Evolutionary conservation across 78 protist genomes (phyloP).

Genomic region (Anaeramoeba flamelloides): DNA sequence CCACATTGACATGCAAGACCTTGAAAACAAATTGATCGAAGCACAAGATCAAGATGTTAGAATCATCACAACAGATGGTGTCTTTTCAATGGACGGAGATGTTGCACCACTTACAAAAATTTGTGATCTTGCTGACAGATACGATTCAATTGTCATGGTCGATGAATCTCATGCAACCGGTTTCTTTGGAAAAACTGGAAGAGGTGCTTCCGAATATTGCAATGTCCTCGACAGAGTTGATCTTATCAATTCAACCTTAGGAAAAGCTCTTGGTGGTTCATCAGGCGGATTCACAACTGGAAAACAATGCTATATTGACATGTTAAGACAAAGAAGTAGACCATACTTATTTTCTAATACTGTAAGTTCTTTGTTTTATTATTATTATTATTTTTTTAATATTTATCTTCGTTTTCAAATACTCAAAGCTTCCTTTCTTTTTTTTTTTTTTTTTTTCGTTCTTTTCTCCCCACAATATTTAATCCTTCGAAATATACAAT

Average conservation of each 20-base stretch:
- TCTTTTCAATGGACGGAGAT: conserved; percentile 68
- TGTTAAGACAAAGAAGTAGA: conserved; percentile 43
- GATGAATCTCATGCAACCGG: conserved; percentile 70
- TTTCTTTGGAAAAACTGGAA: conserved; percentile 44
- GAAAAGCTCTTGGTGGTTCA: conserved; percentile 63
- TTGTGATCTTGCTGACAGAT: conserved; percentile 31
- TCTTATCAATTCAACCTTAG: conserved; percentile 50
- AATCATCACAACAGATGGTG: conserved; percentile 49
- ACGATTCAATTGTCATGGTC: conserved; percentile 40
- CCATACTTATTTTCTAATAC: conserved; percentile 63
- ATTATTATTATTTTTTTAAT: too few species aligned
- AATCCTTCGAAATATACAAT: too few species aligned
- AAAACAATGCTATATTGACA: conserved; percentile 13
- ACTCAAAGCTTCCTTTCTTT: too few species aligned
- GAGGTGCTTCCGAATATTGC: conserved; percentile 35
- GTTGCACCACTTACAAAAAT: conserved; percentile 56
- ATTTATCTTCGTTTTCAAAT: too few species aligned
- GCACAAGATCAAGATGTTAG: conserved; percentile 7
- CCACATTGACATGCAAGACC: conserved; percentile 33
- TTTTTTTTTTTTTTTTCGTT: too few species aligned
- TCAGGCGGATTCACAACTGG: conserved; percentile 60
- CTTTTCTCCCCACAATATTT: too few species aligned
- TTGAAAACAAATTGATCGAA: conserved; percentile 32
- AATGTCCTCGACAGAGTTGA: conserved; percentile 24
- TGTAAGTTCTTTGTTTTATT: too few species aligned